Percentiles rank a stretch among this genome's conserved stretches.
These are phyloP conservation scores for Henckelia pumila DNA, from an alignment of 257 asterid species.

Conservation along the genomic window DNA sequence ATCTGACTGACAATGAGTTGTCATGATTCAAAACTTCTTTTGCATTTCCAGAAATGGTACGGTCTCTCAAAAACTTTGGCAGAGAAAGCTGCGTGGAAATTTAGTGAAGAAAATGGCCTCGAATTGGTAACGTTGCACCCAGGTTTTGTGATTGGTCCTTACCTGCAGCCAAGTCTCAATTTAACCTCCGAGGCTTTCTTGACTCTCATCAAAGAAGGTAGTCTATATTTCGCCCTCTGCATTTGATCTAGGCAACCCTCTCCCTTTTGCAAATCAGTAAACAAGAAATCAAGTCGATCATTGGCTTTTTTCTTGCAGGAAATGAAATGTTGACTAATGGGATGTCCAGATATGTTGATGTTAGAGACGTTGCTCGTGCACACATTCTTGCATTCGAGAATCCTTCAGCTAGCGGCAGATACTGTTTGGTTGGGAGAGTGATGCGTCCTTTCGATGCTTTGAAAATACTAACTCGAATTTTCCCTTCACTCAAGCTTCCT, in stretches of 20 bases:
- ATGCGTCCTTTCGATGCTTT: conserved; percentile 33
- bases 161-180: conserved; percentile 55
- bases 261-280: not conserved
- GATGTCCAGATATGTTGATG: conserved; percentile 44
- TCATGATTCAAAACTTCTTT: not conserved
- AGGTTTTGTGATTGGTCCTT: conserved; percentile 56
- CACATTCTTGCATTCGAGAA: conserved; percentile 55
- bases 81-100: conserved; percentile 58
- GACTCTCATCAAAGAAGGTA: conserved; percentile 42
- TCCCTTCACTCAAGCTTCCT: conserved; percentile 50
- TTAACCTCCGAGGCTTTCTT: conserved; percentile 30
- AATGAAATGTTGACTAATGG: conserved; percentile 30
- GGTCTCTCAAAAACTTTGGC: conserved; percentile 60
- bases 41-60: conserved; percentile 42
- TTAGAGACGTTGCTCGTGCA: conserved; percentile 56
- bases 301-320: conserved; percentile 32
- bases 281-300: too few species aligned
- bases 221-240: not conserved
- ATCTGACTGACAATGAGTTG: not conserved
- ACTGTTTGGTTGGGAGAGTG: conserved; percentile 45
- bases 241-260: not conserved
- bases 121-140: conserved; percentile 58
- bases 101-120: conserved; percentile 44
- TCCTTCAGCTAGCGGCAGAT: conserved; percentile 46
- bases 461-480: conserved; percentile 31